Conservation (phyloP, 2,329 filamentous ascomycete species). For the Periglandula ipomoeae region DNA sequence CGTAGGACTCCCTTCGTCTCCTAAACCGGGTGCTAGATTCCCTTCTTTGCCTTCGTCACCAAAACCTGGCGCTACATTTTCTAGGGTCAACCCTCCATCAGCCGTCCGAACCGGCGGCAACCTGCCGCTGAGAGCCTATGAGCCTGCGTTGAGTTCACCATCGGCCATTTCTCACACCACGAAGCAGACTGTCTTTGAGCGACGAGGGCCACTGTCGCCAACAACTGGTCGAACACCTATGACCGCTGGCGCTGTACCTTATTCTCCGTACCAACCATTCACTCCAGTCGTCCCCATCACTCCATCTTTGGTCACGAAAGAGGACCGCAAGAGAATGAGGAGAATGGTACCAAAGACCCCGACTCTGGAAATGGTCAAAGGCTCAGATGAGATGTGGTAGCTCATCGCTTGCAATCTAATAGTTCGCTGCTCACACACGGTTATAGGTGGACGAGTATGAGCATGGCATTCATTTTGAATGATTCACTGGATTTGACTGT, state of each 20-base stretch:
- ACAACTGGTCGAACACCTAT: slow-evolving; percentile 51
- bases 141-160: slow-evolving; percentile 45
- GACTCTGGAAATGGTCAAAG: slow-evolving; percentile 51
- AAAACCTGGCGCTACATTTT: slow-evolving; percentile 41
- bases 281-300: slow-evolving; percentile 68
- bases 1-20: slow-evolving; percentile 40
- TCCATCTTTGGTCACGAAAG: slow-evolving; percentile 61
- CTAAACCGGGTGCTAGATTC: slow-evolving; percentile 24
- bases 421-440: not conserved
- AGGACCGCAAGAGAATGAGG: slow-evolving; percentile 61
- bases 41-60: slow-evolving; percentile 39
- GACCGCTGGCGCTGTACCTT: slow-evolving; percentile 55
- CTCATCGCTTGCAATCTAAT: not conserved
- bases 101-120: slow-evolving; percentile 48
- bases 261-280: slow-evolving; percentile 72
- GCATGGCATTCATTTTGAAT: not conserved
- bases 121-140: slow-evolving; percentile 53
- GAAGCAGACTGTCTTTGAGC: slow-evolving; percentile 58
- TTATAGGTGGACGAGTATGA: not conserved
- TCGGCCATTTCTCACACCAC: slow-evolving; percentile 37
- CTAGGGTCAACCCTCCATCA: slow-evolving; percentile 38
- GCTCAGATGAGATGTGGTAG: slow-evolving; percentile 57
- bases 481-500: not conserved
- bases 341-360: slow-evolving; percentile 55
- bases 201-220: slow-evolving; percentile 45